Conservation (phyloP, 495 filamentous ascomycete species). For the Lophium mytilinum region DNA sequence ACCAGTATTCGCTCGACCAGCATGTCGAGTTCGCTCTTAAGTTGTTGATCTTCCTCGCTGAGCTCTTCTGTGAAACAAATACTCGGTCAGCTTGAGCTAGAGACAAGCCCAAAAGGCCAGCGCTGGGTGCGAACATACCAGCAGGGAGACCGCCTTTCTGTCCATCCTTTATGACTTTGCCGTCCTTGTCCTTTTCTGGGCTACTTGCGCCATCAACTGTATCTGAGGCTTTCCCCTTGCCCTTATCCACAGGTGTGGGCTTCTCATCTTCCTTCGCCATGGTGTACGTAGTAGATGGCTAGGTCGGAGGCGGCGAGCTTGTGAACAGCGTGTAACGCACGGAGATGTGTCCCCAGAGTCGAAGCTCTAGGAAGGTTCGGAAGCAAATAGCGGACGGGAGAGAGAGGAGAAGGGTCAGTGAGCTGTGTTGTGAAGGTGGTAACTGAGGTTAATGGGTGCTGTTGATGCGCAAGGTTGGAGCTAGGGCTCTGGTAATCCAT, state of each 20-base stretch:
- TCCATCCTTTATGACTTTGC: constrained; percentile 59
- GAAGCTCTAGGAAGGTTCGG: not conserved
- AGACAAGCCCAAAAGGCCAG: not conserved
- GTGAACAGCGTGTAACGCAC: not conserved
- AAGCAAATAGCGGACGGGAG: not conserved
- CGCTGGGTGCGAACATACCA: constrained; percentile 19
- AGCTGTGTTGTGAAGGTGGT: not conserved
- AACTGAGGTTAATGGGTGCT: not conserved
- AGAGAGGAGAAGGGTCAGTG: not conserved
- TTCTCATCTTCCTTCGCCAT: constrained; percentile 92
- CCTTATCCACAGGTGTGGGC: constrained; percentile 80
- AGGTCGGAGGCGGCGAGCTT: constrained; percentile 11
- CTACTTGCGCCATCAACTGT: constrained; percentile 56
- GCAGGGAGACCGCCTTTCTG: constrained; percentile 47
- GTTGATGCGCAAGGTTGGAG: not conserved
- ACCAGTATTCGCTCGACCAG: constrained; percentile 91
- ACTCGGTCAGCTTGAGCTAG: constrained; percentile 20
- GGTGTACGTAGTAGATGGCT: constrained; percentile 26
- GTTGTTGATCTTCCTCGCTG: constrained; percentile 93
- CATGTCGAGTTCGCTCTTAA: constrained; percentile 98
- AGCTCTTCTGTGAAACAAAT: constrained; percentile 62
- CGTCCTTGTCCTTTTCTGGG: constrained; percentile 57
- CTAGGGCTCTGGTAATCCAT: not conserved
- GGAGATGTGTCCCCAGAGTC: not conserved
- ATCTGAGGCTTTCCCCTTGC: constrained; percentile 61